Evolutionary conservation across 2,329 filamentous ascomycete genomes (phyloP), one percentile per base, ranked within the genome.

Genomic region (Lomentospora prolificans): DNA sequence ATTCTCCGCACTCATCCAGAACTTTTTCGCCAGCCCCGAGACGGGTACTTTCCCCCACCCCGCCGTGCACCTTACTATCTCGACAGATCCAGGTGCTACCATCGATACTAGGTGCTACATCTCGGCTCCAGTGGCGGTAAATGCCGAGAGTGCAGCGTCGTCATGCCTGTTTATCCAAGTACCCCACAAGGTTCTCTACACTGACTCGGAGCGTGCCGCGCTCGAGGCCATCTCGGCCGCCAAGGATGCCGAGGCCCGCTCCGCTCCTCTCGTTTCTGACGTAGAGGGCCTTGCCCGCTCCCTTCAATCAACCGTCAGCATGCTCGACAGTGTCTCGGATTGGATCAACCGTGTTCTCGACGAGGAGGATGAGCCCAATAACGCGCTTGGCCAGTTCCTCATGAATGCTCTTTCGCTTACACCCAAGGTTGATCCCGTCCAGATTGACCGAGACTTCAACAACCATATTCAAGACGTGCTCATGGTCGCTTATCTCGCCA

Each of bases 391-490:
- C 62, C 95, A 99, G 74, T 95, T 90, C 75, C 79, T 99, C 63
- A 88, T 97, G 79, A 95, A 95, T 71, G 86, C 92, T 39, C 82
- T 99, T 60, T 91, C 89, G 50, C 78, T 99, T 60, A 90, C 92
- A 56, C 94, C 94, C 66, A 99, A 97, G 81, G 94, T 97, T 59
- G 89, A 96, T 66, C 78, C 86, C 36, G 81, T 84, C 59, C 87
- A 95, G 70, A 91, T 99, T 68, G 94, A 99, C 80, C 82, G 87
- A 69, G 91, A 97, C 78, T 99, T 99, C 83, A 99, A 99, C 84
- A 96, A 95, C 79, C 94, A 99, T 77, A 90, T 99, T 72, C 94
- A 99, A 77, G 94, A 99, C 71, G 91, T 99, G 59, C 85, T 99
- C 62, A 91, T 97, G 72, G 91, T 99, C 65, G 95, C 90, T 63